Base-by-base conservation (phyloP, 331 rosid genomes). In the Saraca asoca region DNA sequence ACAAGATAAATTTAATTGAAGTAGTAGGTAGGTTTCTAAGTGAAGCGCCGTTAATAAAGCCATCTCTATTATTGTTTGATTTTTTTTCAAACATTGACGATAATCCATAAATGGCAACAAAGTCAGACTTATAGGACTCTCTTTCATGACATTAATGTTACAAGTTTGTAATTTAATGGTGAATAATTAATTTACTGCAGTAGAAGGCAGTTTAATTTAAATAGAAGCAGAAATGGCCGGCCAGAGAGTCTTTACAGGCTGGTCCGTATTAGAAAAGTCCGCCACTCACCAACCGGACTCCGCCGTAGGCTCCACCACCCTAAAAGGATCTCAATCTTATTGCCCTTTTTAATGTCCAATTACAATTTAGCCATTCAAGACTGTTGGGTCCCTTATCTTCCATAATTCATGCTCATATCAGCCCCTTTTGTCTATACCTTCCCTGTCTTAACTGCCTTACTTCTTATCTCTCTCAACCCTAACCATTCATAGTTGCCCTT, bases 211-310 rank as follows among this genome's bases (percentile, higher is more conserved):
- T n/a, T n/a, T 12, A 63, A 75, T 12, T 60, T 70, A 48, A 68
- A 72, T 24, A 24, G 31, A 24, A 54, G 75, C 55, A 12, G 20
- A 60, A 75, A 58, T 69, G 42, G 43, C 73, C 76, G 68, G 72
- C 81, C 77, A 52, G 17, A 48, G 29, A n/a, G 18, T 43, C 71
- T 81, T 81, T 81, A 72, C 85, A 77, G 78, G 55, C 82, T 77
- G 78, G 49, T 69, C 71, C 0, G 5, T 18, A 63, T 12, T 64
- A 56, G 34, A 68, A 41, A 46, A 57, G 10, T 14, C 64, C 45
- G 4, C 18, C 12, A 3, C 5, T 12, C 68, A 46, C 50, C 72
- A 13, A 49, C 59, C 43, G 0, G 34, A 41, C 42, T 66, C 68
- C 16, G 2, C 63, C 14, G 19, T 53, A 68, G 75, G 61, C 68